These are phyloP conservation scores for Dendrobium nobile DNA, from an alignment of 106 monocot species.

Conservation along the genomic window DNA sequence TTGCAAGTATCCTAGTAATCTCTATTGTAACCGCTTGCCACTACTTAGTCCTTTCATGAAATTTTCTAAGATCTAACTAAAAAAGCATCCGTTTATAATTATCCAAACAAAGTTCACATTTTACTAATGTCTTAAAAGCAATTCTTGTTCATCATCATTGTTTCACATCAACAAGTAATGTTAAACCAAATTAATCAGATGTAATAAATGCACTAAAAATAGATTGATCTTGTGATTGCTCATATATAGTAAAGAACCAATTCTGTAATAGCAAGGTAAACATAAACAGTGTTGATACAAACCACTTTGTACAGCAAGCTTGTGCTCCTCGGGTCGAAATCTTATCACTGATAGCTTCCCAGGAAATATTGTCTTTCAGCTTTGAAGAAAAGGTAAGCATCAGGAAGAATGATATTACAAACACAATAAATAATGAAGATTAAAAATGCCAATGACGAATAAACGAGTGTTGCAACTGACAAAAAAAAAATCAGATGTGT, in stretches of 20 bases:
- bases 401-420: not conserved
- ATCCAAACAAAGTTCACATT: no score
- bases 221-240: not conserved
- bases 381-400: conserved; percentile 1
- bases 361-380: conserved; percentile 76
- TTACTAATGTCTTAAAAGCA: no score
- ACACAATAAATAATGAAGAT: not conserved
- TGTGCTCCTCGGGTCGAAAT: conserved; percentile 36
- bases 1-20: no score
- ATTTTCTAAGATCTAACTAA: no score
- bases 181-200: not conserved
- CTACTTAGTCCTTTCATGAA: no score
- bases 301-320: conserved; percentile 67
- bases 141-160: no score
- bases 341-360: conserved; percentile 77
- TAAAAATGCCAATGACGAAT: not conserved
- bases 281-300: conserved; percentile 1
- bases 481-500: not conserved
- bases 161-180: not conserved
- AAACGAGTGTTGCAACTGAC: not conserved
- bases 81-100: no score
- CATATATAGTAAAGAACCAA: not conserved
- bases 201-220: not conserved
- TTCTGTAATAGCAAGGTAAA: not conserved
- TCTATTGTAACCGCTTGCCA: no score